Conservation (phyloP, 2,329 filamentous ascomycete genomes). For the Pseudogymnoascus sp. region DNA sequence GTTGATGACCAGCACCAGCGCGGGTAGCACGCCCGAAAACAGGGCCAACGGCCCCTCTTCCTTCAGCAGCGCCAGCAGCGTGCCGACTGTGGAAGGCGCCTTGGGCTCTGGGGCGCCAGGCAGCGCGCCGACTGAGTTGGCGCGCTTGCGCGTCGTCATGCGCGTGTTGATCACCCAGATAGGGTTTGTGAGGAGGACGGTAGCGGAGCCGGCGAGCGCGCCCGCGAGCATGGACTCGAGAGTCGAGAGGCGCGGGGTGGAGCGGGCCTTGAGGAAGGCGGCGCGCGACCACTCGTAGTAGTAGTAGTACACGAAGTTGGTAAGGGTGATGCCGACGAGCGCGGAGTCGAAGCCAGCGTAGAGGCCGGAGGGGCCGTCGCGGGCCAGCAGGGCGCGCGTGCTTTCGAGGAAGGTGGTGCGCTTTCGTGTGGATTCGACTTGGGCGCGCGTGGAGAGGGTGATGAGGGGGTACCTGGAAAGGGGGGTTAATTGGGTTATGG, state of each 20-base stretch:
- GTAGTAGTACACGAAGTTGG: conserved; percentile 99
- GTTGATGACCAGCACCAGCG: conserved; percentile 91
- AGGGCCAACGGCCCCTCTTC: conserved; percentile 79
- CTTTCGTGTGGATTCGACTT: conserved; percentile 93
- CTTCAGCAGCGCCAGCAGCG: conserved; percentile 68
- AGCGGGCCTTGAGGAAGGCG: conserved; percentile 66
- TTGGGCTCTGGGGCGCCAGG: conserved; percentile 38
- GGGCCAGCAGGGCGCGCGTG: conserved; percentile 76
- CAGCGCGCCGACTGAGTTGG: conserved; percentile 36
- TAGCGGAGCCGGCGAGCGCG: conserved; percentile 86
- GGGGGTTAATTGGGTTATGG: conserved; percentile 10
- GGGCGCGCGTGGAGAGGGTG: conserved; percentile 91
- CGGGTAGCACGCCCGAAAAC: conserved; percentile 87
- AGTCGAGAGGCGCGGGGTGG: conserved; percentile 76
- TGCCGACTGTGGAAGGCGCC: conserved; percentile 67
- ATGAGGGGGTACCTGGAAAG: conserved; percentile 80
- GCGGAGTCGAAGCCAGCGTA: conserved; percentile 92
- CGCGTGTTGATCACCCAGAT: conserved; percentile 99
- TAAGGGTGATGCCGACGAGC: conserved; percentile 94
- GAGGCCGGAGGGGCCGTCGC: conserved; percentile 80
- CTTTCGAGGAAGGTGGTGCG: conserved; percentile 78
- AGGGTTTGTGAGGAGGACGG: conserved; percentile 92
- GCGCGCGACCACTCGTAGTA: conserved; percentile 97
- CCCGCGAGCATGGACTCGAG: conserved; percentile 92
- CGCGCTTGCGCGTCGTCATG: conserved; percentile 77